These are phyloP conservation scores for Cutaneotrichosporon dermatis DNA, from an alignment of 1,284 basidiomycete genomes.

Conservation along the genomic window DNA sequence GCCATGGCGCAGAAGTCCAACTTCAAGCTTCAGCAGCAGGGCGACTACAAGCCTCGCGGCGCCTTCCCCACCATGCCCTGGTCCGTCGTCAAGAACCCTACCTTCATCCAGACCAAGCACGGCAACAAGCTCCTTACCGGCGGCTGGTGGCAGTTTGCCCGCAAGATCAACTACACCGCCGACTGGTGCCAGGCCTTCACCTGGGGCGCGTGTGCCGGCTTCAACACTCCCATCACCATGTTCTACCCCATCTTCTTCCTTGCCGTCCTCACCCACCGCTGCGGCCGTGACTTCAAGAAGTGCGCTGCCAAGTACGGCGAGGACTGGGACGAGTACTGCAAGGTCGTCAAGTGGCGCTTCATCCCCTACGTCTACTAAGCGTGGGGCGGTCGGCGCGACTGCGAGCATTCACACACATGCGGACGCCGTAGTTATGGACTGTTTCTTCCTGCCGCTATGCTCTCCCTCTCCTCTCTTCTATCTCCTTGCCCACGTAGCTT, in stretches of 20 bases:
- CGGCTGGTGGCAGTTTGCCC: conserved; percentile 65
- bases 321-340: conserved; percentile 87
- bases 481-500: no score
- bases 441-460: no score
- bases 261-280: conserved; percentile 79
- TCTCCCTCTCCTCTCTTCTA: no score
- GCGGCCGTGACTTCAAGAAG: conserved; percentile 85
- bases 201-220: conserved; percentile 84
- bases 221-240: conserved; percentile 82
- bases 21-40: conserved; percentile 96
- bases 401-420: no score
- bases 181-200: conserved; percentile 68
- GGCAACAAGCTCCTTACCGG: conserved; percentile 58
- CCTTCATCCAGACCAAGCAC: conserved; percentile 88
- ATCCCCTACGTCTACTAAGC: conserved; percentile 61
- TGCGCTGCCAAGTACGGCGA: conserved; percentile 92
- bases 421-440: no score
- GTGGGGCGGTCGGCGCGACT: not conserved
- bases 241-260: conserved; percentile 94
- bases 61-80: conserved; percentile 93
- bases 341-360: conserved; percentile 79
- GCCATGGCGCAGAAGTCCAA: conserved; percentile 95
- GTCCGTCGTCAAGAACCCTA: conserved; percentile 79
- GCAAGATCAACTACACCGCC: conserved; percentile 58
- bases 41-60: conserved; percentile 75